Evolutionary conservation across 768 basidiomycete genomes (phyloP).

Genomic region (Agaricus sinodeliciosus): DNA sequence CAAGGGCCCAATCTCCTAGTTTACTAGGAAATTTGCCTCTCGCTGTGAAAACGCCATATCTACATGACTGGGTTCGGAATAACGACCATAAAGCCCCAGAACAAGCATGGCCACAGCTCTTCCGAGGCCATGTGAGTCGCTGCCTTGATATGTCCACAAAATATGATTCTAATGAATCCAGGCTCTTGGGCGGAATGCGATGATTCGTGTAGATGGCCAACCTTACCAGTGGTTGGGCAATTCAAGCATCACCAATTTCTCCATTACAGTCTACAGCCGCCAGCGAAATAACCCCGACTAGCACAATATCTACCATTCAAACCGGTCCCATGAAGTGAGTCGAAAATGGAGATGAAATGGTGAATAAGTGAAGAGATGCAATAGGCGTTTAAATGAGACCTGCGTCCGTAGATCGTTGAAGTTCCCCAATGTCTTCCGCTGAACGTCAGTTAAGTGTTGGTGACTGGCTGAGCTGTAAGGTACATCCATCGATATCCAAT

Average conservation of each 20-base stretch:
- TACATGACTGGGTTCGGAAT: not conserved
- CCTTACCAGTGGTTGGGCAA: constrained; percentile 39
- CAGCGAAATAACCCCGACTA: constrained; percentile 42
- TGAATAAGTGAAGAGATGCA: no score
- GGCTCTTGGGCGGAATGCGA: constrained; percentile 46
- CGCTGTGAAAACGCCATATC: constrained; percentile 1
- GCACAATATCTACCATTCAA: constrained; percentile 40
- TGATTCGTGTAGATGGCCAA: constrained; percentile 38
- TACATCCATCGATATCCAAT: no score
- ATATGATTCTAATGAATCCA: constrained; percentile 10
- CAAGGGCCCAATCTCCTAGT: not conserved
- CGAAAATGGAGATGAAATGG: no score
- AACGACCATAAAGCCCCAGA: not conserved
- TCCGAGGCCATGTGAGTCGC: not conserved
- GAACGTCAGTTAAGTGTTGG: no score
- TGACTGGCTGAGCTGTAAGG: no score
- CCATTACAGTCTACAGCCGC: constrained; percentile 12
- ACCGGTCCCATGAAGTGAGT: constrained; percentile 40
- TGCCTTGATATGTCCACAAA: no score
- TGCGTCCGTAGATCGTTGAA: no score
- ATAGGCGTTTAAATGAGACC: no score
- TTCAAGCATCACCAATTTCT: constrained; percentile 13
- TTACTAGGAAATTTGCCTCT: constrained; percentile 1
- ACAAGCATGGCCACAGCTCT: not conserved
- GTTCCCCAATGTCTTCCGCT: no score